phyloP scores from a whole-genome alignment of 306 rosid genomes.

The Herpetospermum pedunculosum region DNA sequence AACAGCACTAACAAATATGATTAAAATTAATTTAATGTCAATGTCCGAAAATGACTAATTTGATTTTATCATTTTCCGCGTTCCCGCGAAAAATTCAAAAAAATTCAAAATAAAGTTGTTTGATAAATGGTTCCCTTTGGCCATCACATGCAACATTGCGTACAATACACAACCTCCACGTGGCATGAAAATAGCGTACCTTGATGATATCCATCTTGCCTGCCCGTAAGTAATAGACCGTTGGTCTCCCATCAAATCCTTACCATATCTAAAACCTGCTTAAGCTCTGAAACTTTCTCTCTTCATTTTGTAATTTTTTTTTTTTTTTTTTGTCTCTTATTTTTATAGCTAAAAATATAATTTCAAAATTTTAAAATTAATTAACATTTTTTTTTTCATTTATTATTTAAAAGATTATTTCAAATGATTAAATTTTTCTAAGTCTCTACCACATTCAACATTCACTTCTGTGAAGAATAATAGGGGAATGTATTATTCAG shows the following conservation, averaged over 20 bases:
- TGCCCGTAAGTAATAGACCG: not conserved
- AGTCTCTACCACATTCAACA: too few relatives aligned
- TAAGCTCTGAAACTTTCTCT: too few relatives aligned
- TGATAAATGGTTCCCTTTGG: not conserved
- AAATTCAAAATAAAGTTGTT: not conserved
- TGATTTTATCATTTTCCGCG: not conserved
- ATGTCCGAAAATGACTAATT: not conserved
- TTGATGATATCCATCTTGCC: not conserved
- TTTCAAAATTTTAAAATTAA: too few relatives aligned
- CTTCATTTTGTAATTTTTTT: too few relatives aligned
- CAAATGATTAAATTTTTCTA: too few relatives aligned
- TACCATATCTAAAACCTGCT: too few relatives aligned
- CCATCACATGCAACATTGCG: not conserved
- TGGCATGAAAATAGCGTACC: not conserved
- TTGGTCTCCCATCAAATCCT: not conserved
- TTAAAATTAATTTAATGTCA: not conserved
- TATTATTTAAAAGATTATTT: too few relatives aligned
- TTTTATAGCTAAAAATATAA: too few relatives aligned
- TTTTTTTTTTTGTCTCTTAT: too few relatives aligned
- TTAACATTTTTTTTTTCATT: too few relatives aligned
- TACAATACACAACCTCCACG: not conserved
- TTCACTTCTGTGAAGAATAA: too few relatives aligned
- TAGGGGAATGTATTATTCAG: too few relatives aligned
- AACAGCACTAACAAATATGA: not conserved
- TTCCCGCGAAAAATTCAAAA: not conserved